Conservation (phyloP, 805 yeast genomes). For the Zygotorulaspora florentina region DNA sequence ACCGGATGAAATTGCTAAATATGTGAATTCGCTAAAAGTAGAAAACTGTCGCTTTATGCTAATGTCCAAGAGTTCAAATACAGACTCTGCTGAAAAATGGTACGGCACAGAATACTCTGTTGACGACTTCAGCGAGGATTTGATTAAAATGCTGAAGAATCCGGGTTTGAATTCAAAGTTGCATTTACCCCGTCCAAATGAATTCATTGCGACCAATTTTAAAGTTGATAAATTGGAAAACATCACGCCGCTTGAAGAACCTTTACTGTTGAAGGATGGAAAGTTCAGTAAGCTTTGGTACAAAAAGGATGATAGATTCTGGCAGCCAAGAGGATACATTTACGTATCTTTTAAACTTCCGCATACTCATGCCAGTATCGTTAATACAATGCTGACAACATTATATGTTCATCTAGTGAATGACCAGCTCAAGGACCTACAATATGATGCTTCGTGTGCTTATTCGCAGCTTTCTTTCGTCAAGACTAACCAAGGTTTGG, state of each 20-base stretch:
- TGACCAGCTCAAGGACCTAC: constrained; percentile 64
- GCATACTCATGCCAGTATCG: constrained; percentile 53
- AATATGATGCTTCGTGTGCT: constrained; percentile 82
- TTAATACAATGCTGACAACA: constrained; percentile 52
- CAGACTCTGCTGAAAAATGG: constrained; percentile 68
- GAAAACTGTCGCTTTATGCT: constrained; percentile 59
- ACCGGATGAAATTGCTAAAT: constrained; percentile 48
- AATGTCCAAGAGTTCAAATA: constrained; percentile 48
- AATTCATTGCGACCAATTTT: constrained; percentile 78
- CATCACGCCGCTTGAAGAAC: constrained; percentile 43
- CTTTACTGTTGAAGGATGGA: constrained; percentile 54
- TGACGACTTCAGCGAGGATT: constrained; percentile 40
- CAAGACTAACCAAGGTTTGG: constrained; percentile 65
- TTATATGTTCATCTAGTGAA: constrained; percentile 67
- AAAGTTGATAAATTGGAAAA: constrained; percentile 45
- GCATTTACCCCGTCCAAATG: constrained; percentile 68
- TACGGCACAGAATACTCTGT: constrained; percentile 79
- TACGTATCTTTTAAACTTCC: constrained; percentile 64
- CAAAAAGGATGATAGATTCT: constrained; percentile 83
- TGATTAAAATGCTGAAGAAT: constrained; percentile 35
- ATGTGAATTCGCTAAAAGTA: constrained; percentile 47
- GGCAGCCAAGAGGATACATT: constrained; percentile 81
- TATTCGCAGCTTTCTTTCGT: constrained; percentile 59
- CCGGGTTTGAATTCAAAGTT: constrained; percentile 37
- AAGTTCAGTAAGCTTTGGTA: constrained; percentile 66